phyloP scores from a whole-genome alignment of 495 filamentous ascomycete species.

The Aspergillus bridgeri region DNA sequence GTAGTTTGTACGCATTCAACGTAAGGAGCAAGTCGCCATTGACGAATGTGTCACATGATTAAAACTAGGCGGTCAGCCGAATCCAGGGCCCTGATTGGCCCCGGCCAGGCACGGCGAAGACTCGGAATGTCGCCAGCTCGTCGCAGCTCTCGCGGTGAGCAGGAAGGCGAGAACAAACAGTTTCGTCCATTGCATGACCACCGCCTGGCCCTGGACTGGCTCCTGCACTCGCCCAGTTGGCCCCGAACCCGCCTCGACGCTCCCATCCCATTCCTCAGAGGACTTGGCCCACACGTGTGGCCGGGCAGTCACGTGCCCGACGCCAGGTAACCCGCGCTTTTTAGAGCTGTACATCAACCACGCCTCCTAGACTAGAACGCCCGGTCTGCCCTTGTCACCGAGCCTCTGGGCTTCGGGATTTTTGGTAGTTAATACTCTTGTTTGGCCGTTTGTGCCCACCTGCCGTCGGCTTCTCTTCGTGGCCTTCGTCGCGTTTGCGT shows the following conservation, averaged over 20 bases:
- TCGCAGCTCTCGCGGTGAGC: too few species aligned
- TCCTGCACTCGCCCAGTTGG: too few species aligned
- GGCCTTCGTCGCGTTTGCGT: not conserved
- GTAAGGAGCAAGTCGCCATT: not conserved
- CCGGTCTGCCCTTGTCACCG: not conserved
- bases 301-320: constrained; percentile 21
- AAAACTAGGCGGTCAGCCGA: not conserved
- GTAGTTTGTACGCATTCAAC: not conserved
- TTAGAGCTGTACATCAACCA: constrained; percentile 22
- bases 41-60: too few species aligned
- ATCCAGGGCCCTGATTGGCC: not conserved
- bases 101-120: constrained; percentile 4
- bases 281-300: not conserved
- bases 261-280: not conserved
- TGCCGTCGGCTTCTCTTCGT: not conserved
- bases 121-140: constrained; percentile 1
- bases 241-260: not conserved
- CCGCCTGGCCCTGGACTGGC: not conserved
- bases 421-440: not conserved
- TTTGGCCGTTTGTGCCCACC: not conserved
- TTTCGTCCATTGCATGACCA: not conserved
- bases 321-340: constrained; percentile 20
- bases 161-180: too few species aligned
- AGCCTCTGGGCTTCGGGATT: constrained; percentile 1
- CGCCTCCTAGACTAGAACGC: constrained; percentile 14